A percentile compares a stretch with the other conserved stretches of the same genome.
phyloP scores from a whole-genome alignment of 2,329 filamentous ascomycete species.

The Pseudogymnoascus sp. region DNA sequence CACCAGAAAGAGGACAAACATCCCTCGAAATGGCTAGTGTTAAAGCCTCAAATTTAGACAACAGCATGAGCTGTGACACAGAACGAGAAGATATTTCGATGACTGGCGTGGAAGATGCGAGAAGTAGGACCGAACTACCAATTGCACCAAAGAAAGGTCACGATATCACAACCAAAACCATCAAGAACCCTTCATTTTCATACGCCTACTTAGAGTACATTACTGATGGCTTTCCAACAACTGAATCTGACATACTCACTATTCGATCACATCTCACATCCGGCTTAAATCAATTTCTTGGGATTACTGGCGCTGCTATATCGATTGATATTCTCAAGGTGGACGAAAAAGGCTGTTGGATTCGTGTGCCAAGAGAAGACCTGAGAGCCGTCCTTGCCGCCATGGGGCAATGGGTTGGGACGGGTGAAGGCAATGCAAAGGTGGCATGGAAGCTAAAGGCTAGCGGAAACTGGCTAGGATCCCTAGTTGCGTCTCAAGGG shows the following conservation, averaged over 20 bases:
- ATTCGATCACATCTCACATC: conserved; percentile 53
- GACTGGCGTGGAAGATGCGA: not conserved
- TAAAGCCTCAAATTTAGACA: not conserved
- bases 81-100: conserved; percentile 3
- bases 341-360: conserved; percentile 47
- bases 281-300: conserved; percentile 61
- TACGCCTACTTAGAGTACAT: conserved; percentile 43
- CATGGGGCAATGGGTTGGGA: conserved; percentile 55
- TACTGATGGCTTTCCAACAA: conserved; percentile 11
- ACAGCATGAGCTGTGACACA: not conserved
- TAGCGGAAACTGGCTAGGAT: conserved; percentile 57
- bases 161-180: conserved; percentile 43
- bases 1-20: not conserved
- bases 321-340: conserved; percentile 62
- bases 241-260: conserved; percentile 50
- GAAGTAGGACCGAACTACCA: not conserved
- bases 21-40: not conserved
- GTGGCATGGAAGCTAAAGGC: conserved; percentile 43
- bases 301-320: conserved; percentile 57
- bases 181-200: conserved; percentile 44
- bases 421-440: conserved; percentile 26
- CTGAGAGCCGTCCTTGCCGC: conserved; percentile 53
- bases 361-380: conserved; percentile 56
- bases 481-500: conserved; percentile 39
- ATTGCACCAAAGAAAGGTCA: conserved; percentile 23